Evolutionary conservation across 1,284 basidiomycete species (phyloP).

Genomic region (Sanghuangporus weigelae): DNA sequence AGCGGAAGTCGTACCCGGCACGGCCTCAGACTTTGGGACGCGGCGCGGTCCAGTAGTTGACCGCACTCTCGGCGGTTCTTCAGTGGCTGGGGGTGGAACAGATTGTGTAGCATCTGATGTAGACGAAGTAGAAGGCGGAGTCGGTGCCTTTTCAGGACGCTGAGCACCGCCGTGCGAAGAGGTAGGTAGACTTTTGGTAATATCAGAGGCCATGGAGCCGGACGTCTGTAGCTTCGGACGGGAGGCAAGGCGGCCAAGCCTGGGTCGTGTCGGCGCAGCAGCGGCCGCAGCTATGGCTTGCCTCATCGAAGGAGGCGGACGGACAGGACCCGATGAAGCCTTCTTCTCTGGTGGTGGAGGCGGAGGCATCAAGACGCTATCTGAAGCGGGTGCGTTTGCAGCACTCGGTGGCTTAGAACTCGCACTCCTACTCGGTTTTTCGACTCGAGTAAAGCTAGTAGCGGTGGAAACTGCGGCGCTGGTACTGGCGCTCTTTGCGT

Average conservation of each 20-base stretch:
- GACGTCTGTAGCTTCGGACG: constrained; percentile 1
- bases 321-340: constrained; percentile 10
- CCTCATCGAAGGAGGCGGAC: constrained; percentile 11
- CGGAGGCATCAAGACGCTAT: neutral
- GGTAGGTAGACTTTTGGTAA: neutral
- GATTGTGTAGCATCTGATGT: neutral
- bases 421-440: neutral
- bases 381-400: constrained; percentile 1
- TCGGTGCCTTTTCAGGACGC: constrained; percentile 5
- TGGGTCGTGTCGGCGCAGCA: neutral
- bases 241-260: neutral
- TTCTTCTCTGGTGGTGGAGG: neutral
- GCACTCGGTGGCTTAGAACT: constrained; percentile 7
- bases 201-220: neutral
- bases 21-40: neutral
- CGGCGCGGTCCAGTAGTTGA: neutral
- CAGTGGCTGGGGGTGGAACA: neutral
- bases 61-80: neutral
- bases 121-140: neutral
- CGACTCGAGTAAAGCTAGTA: neutral
- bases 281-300: constrained; percentile 4
- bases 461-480: neutral
- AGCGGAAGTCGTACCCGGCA: neutral
- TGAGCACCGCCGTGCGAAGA: neutral
- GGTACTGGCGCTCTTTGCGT: neutral